Conservation (phyloP, 495 filamentous ascomycete genomes). For the Daldinia childiae region DNA sequence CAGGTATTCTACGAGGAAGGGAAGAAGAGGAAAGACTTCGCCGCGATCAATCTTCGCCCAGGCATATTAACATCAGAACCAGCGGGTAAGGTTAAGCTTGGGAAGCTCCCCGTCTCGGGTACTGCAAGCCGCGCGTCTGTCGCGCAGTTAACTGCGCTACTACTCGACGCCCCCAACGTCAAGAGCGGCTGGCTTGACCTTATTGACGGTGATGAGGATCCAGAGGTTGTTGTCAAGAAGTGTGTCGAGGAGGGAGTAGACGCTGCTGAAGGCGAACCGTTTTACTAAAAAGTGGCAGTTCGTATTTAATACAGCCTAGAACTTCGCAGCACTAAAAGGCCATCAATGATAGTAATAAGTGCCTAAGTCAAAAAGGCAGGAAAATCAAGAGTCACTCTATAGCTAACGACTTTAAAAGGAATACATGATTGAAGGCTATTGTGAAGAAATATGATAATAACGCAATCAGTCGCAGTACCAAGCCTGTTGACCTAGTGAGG, state of each 20-base stretch:
- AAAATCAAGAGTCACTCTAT: background rate
- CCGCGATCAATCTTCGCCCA: constrained; percentile 75
- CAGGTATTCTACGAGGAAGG: constrained; percentile 70
- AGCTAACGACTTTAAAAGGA: too few relatives aligned
- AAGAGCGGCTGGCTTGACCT: constrained; percentile 58
- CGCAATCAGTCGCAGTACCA: too few relatives aligned
- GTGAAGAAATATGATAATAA: background rate
- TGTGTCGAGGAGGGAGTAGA: constrained; percentile 70
- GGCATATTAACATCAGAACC: constrained; percentile 69
- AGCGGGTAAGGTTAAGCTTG: constrained; percentile 70
- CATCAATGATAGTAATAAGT: too few relatives aligned
- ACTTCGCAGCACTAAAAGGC: too few relatives aligned
- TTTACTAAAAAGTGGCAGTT: constrained; percentile 25
- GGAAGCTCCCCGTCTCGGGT: constrained; percentile 66
- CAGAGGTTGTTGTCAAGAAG: constrained; percentile 71
- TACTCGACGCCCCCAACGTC: constrained; percentile 67
- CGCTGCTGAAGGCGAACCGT: constrained; percentile 68
- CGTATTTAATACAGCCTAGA: too few relatives aligned
- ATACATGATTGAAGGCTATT: too few relatives aligned
- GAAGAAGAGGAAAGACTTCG: constrained; percentile 58
- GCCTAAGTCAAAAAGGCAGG: background rate
- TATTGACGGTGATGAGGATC: constrained; percentile 63
- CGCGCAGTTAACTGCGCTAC: constrained; percentile 70
- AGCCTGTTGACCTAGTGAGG: too few relatives aligned
- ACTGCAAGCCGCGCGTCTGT: constrained; percentile 72